These are phyloP conservation scores for Paraphoma chrysanthemicola DNA, from an alignment of 2,329 filamentous ascomycete genomes.

Conservation along the genomic window DNA sequence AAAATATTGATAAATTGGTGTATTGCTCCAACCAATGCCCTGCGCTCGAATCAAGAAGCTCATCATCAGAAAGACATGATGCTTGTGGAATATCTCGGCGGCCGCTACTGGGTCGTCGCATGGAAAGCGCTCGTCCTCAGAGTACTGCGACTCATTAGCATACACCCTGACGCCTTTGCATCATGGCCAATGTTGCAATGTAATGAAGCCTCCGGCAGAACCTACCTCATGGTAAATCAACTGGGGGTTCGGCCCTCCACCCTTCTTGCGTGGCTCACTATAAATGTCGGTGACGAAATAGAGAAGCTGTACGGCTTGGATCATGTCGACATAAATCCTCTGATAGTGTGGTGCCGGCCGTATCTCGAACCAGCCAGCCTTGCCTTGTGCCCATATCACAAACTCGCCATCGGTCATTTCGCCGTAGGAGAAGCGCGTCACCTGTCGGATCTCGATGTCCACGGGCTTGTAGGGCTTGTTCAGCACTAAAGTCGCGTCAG, in stretches of 20 bases:
- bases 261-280: constrained; percentile 48
- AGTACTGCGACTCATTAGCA: constrained; percentile 36
- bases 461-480: constrained; percentile 41
- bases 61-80: constrained; percentile 53
- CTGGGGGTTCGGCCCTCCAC: constrained; percentile 46
- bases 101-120: constrained; percentile 35
- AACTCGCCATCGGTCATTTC: constrained; percentile 63
- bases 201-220: constrained; percentile 3
- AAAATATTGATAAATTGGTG: constrained; percentile 52
- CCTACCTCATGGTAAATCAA: constrained; percentile 50
- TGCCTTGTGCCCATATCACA: constrained; percentile 70
- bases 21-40: constrained; percentile 53
- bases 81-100: constrained; percentile 39
- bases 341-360: constrained; percentile 65
- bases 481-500: constrained; percentile 34
- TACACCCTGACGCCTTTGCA: background rate
- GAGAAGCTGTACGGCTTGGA: constrained; percentile 68
- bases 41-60: constrained; percentile 55
- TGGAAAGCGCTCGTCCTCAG: constrained; percentile 39
- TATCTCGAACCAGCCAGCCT: constrained; percentile 73
- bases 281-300: constrained; percentile 69
- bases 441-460: constrained; percentile 63
- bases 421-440: constrained; percentile 56
- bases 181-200: background rate
- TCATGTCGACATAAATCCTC: constrained; percentile 65